These are phyloP conservation scores for Modicella reniformis DNA, from an alignment of 371 early-diverging fungal species.

Conservation along the genomic window DNA sequence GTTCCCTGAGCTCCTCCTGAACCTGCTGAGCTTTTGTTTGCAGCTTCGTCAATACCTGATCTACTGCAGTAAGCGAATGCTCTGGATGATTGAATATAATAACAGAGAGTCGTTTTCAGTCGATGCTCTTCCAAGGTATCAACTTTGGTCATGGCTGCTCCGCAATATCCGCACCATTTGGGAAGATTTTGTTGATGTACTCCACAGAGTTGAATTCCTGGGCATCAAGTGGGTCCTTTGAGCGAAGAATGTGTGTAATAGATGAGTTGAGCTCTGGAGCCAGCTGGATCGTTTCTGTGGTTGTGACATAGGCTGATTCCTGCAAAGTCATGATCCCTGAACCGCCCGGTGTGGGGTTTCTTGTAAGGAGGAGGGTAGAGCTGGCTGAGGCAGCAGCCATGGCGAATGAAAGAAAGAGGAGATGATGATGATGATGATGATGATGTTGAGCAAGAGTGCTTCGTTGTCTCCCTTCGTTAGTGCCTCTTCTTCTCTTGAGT, in stretches of 20 bases:
- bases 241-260: slow-evolving; percentile 60
- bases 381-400: slow-evolving; percentile 1
- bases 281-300: slow-evolving; percentile 55
- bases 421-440: background rate
- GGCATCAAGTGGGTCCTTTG: slow-evolving; percentile 75
- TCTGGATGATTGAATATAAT: slow-evolving; percentile 55
- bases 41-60: slow-evolving; percentile 72
- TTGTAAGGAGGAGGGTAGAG: background rate
- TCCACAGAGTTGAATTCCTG: slow-evolving; percentile 77
- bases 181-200: slow-evolving; percentile 86
- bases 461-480: slow-evolving; percentile 2
- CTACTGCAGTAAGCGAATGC: slow-evolving; percentile 76
- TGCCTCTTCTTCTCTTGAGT: too few species aligned
- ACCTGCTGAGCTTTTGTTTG: slow-evolving; percentile 66
- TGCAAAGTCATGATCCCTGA: background rate
- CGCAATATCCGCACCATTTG: slow-evolving; percentile 63
- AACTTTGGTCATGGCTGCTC: background rate
- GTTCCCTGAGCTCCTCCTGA: slow-evolving; percentile 71
- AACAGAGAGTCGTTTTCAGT: background rate
- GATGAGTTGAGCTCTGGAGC: slow-evolving; percentile 63
- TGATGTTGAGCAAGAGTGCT: too few species aligned
- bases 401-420: background rate
- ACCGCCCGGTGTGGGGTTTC: slow-evolving; percentile 10
- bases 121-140: background rate
- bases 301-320: slow-evolving; percentile 35